Evolutionary conservation across 2,329 filamentous ascomycete species (phyloP), one percentile per base, ranked within the genome.

Genomic region (Cladosporium cucumerinum): DNA sequence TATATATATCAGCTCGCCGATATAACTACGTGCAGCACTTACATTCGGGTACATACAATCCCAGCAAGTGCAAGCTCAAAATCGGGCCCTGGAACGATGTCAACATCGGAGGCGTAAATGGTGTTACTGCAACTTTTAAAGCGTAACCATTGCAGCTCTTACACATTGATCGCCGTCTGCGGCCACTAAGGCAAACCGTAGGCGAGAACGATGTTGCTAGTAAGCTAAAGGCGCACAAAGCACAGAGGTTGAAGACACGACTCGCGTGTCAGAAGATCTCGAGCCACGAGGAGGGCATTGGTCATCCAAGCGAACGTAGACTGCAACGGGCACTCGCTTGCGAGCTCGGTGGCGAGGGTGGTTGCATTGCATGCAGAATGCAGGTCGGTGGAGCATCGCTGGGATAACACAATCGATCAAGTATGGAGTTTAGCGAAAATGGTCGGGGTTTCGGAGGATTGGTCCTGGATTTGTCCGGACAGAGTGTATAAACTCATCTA

Each of bases 31-130:
- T 34, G 57, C 32, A 60, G 36, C 18, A 48, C 21, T 28, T 32
- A 30, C 26, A n/a, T n/a, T 54, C 28, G 16, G 30, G 18, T 32
- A 21, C 11, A 21, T 54, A 23, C 51, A 30, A 32, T 30, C 51
- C 26, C 25, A 12, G 30, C 26, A 30, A 54, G 51, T 18, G 18
- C 51, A 32, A 32, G 51, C 28, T 30, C 26, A 54, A 54, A 14
- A 12, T 32, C 39, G 51, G 26, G n/a, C 51, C 25, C 26, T 52
- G 18, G 30, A 54, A 30, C 51, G 43, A 60, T 60, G 25, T 60
- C 57, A 28, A 60, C 57, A 60, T 60, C 57, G 16, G 34, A 48
- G 39, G 39, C 57, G 36, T 11, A 21, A 30, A 60, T 60, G 57
- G 12, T 60, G 57, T 23, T 60, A 60, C 36, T 26, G 39, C 18